phyloP scores from a whole-genome alignment of 108 stramenopile genomes.

The Skeletonema menzelii region DNA sequence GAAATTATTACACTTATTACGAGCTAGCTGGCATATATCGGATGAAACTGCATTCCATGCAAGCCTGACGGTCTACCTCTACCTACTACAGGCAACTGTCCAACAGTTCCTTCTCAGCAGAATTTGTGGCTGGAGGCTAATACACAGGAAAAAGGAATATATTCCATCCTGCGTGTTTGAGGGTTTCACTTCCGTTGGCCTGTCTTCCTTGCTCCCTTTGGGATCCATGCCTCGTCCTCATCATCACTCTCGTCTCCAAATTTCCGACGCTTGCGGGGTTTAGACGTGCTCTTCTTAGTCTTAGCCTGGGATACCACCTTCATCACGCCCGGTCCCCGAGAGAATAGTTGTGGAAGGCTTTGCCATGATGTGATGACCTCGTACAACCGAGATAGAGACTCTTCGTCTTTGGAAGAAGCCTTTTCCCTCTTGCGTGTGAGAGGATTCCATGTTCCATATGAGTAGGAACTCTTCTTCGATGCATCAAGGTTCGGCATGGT shows the following conservation, averaged over 20 bases:
- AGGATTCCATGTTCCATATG: not conserved
- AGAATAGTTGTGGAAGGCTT: constrained; percentile 1
- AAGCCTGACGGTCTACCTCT: too few relatives aligned
- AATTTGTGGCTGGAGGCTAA: not conserved
- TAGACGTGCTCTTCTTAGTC: not conserved
- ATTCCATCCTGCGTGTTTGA: not conserved
- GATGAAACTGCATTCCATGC: too few relatives aligned
- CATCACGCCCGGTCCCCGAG: not conserved
- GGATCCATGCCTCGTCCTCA: not conserved
- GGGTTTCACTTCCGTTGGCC: not conserved
- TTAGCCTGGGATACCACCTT: not conserved
- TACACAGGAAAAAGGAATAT: not conserved
- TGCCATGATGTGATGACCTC: not conserved
- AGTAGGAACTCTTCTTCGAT: not conserved
- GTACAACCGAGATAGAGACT: not conserved
- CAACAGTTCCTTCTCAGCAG: too few relatives aligned
- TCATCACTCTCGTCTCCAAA: not conserved
- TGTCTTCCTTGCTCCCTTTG: not conserved
- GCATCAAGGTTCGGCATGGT: not conserved
- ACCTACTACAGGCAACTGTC: too few relatives aligned
- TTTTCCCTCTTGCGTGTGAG: not conserved
- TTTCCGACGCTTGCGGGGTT: not conserved
- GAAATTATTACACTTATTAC: too few relatives aligned
- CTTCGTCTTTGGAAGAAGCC: not conserved
- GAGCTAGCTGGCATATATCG: too few relatives aligned